Evolutionary conservation across 371 early-diverging fungal species (phyloP).

Genomic region (Actinomucor elegans): DNA sequence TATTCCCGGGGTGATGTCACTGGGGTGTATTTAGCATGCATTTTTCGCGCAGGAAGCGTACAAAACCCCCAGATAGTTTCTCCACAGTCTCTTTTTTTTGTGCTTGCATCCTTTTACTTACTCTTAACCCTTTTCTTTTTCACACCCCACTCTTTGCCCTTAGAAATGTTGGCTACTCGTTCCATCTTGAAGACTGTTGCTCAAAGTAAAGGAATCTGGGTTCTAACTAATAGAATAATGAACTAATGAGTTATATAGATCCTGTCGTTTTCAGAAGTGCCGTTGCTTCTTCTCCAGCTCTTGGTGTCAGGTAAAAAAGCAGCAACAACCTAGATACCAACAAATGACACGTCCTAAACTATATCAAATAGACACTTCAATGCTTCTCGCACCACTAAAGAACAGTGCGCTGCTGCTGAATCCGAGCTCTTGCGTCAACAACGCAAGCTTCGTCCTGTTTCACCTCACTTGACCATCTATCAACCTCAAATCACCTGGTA

Average conservation of each 20-base stretch:
- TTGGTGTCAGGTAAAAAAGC: conserved; percentile 36
- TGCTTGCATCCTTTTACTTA: neutral
- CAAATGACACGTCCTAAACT: neutral
- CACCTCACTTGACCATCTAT: conserved; percentile 87
- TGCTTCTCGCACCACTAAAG: conserved; percentile 29
- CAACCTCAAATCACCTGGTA: conserved; percentile 87
- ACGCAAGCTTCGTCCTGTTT: conserved; percentile 77
- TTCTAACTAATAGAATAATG: too few relatives aligned
- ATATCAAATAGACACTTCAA: conserved; percentile 44
- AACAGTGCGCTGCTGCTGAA: conserved; percentile 50
- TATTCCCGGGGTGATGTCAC: too few relatives aligned
- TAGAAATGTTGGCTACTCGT: conserved; percentile 48
- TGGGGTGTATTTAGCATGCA: too few relatives aligned
- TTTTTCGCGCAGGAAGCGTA: too few relatives aligned
- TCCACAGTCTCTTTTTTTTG: conserved; percentile 21
- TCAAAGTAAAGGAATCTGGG: conserved; percentile 41
- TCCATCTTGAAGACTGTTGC: conserved; percentile 43
- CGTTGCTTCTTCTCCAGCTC: conserved; percentile 27
- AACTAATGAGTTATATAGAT: too few relatives aligned
- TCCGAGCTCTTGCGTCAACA: conserved; percentile 58
- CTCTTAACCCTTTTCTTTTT: conserved; percentile 9
- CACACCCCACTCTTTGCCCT: conserved; percentile 22
- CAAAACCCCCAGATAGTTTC: conserved; percentile 17
- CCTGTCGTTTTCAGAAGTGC: conserved; percentile 41
- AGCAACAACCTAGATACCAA: neutral